Evolutionary conservation across 23 red algal genomes (phyloP).

Genomic region (Cyanidioschyzon merolae): DNA sequence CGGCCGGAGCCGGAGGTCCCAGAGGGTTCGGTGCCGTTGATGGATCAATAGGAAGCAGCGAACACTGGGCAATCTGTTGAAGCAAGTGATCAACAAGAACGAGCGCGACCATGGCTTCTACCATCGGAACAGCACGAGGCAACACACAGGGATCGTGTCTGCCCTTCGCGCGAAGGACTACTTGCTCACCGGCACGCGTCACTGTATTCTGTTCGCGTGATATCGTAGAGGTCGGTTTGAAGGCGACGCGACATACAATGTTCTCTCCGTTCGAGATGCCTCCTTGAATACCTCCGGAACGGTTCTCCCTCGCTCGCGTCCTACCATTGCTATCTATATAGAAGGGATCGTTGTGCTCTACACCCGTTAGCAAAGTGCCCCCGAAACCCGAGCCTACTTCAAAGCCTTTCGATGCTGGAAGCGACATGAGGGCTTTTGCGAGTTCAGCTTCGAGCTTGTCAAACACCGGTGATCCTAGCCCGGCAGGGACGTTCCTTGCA

Average conservation of each 20-base stretch:
- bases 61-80: slow-evolving; percentile 39
- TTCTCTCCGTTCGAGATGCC: slow-evolving; percentile 95
- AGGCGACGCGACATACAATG: slow-evolving; percentile 85
- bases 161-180: slow-evolving; percentile 65
- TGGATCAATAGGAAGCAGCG: not conserved
- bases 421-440: slow-evolving; percentile 85
- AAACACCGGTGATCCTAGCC: slow-evolving; percentile 81
- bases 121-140: slow-evolving; percentile 93
- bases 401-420: slow-evolving; percentile 91
- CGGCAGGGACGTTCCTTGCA: slow-evolving; percentile 86
- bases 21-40: slow-evolving; percentile 7
- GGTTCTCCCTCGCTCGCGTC: slow-evolving; percentile 65
- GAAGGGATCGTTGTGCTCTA: slow-evolving; percentile 95
- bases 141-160: slow-evolving; percentile 94
- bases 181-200: slow-evolving; percentile 64
- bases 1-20: not conserved
- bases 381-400: slow-evolving; percentile 88
- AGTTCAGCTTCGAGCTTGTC: slow-evolving; percentile 97
- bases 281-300: slow-evolving; percentile 86
- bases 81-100: slow-evolving; percentile 84
- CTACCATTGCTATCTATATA: slow-evolving; percentile 57
- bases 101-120: slow-evolving; percentile 92
- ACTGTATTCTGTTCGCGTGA: slow-evolving; percentile 75
- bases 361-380: slow-evolving; percentile 70
- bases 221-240: slow-evolving; percentile 93